phyloP scores from a whole-genome alignment of 2,329 filamentous ascomycete species.

The Hymenoscyphus linearis region DNA sequence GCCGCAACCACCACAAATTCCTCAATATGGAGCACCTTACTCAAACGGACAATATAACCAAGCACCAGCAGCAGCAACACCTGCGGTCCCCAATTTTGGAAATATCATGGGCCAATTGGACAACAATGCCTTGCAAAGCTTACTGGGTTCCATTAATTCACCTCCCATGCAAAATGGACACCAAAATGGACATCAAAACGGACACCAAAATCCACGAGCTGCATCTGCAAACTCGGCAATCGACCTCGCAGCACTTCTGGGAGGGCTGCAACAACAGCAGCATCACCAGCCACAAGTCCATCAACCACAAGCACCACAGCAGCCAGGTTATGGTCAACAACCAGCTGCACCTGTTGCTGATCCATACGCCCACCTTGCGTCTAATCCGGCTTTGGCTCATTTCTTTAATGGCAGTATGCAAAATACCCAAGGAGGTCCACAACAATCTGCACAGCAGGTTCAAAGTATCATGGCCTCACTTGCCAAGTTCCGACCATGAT shows the following conservation, averaged over 20 bases:
- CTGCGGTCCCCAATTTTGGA: constrained; percentile 48
- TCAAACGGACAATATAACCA: constrained; percentile 32
- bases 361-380: constrained; percentile 25
- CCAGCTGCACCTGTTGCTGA: constrained; percentile 18
- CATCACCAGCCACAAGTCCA: constrained; percentile 13
- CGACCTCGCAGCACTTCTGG: constrained; percentile 30
- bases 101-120: constrained; percentile 65
- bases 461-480: constrained; percentile 72
- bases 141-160: constrained; percentile 53
- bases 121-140: constrained; percentile 61
- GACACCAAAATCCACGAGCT: constrained; percentile 14
- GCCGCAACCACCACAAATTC: constrained; percentile 30
- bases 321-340: constrained; percentile 33
- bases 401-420: constrained; percentile 24
- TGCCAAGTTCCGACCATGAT: constrained; percentile 55
- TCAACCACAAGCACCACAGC: constrained; percentile 28
- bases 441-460: constrained; percentile 48
- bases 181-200: constrained; percentile 16
- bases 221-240: constrained; percentile 32
- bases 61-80: constrained; percentile 32
- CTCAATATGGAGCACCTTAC: constrained; percentile 33
- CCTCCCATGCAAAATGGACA: constrained; percentile 20
- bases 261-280: constrained; percentile 22
- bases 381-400: constrained; percentile 25
- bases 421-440: constrained; percentile 27